Evolutionary conservation across 441 rosid species (phyloP).

Genomic region (Eruca vesicaria): DNA sequence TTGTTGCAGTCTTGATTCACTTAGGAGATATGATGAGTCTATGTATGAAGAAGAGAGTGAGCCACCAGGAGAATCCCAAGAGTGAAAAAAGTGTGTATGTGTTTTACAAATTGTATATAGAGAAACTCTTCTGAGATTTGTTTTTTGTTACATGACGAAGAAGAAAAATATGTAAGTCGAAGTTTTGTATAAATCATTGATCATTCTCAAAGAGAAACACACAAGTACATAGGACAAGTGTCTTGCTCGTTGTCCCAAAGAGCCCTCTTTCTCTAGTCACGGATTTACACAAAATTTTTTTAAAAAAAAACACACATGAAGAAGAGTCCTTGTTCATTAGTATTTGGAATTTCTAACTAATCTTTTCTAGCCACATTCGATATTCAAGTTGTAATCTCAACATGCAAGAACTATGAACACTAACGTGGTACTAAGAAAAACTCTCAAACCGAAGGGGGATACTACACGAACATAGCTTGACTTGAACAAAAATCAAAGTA

Average conservation of each 20-base stretch:
- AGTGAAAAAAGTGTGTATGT: constrained; percentile 18
- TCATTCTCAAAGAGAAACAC: no score
- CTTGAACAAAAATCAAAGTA: background rate
- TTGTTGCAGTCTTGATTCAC: constrained; percentile 50
- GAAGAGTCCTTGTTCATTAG: no score
- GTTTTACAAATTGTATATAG: constrained; percentile 15
- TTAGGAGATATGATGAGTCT: constrained; percentile 27
- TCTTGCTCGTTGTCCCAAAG: no score
- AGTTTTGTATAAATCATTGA: no score
- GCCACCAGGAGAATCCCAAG: constrained; percentile 12
- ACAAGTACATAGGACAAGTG: no score
- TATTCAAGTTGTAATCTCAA: no score
- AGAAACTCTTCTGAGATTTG: no score
- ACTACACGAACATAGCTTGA: background rate
- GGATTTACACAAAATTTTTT: no score
- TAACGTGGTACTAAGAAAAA: background rate
- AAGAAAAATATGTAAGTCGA: background rate
- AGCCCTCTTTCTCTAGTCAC: no score
- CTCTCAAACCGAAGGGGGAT: background rate
- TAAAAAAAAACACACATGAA: no score
- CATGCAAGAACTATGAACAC: background rate
- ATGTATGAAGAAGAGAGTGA: constrained; percentile 16
- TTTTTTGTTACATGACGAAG: background rate
- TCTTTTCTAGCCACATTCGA: no score
- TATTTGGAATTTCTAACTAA: no score